These are phyloP conservation scores for Cercospora nicotianae DNA, from an alignment of 2,329 filamentous ascomycete species.

Conservation along the genomic window DNA sequence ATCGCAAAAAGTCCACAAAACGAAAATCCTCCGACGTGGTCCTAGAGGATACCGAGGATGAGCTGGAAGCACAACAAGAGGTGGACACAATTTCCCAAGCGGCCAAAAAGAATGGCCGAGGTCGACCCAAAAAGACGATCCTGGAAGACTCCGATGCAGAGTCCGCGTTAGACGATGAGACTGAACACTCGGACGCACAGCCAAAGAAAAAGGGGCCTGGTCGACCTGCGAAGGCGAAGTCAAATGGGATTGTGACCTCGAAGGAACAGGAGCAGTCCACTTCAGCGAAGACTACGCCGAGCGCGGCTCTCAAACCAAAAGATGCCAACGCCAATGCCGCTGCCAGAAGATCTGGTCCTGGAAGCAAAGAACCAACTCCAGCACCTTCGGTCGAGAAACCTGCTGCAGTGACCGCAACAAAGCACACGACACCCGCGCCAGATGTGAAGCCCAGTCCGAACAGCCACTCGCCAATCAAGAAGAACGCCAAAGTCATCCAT, in stretches of 20 bases:
- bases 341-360: not conserved
- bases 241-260: not conserved
- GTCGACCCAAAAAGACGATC: slow-evolving; percentile 5
- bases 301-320: slow-evolving; percentile 4
- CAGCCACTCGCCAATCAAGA: slow-evolving; percentile 26
- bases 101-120: slow-evolving; percentile 3
- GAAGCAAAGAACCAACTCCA: slow-evolving; percentile 8
- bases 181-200: slow-evolving; percentile 15
- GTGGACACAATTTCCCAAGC: not conserved
- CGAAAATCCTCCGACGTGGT: not conserved
- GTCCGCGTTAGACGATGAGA: slow-evolving; percentile 9
- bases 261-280: not conserved
- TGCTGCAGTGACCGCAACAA: not conserved
- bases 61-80: slow-evolving; percentile 9
- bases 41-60: slow-evolving; percentile 12
- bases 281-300: not conserved
- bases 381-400: slow-evolving; percentile 8
- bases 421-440: slow-evolving; percentile 6
- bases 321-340: slow-evolving; percentile 15
- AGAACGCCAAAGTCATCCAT: slow-evolving; percentile 41
- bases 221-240: slow-evolving; percentile 29
- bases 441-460: slow-evolving; percentile 15
- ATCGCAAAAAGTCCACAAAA: slow-evolving; percentile 2
- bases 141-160: slow-evolving; percentile 23
- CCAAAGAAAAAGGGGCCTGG: slow-evolving; percentile 47